A percentile compares a stretch with the other conserved stretches of the same genome.
Conservation (phyloP, 2,329 filamentous ascomycete species). For the Neofusicoccum kwambonambiense region DNA sequence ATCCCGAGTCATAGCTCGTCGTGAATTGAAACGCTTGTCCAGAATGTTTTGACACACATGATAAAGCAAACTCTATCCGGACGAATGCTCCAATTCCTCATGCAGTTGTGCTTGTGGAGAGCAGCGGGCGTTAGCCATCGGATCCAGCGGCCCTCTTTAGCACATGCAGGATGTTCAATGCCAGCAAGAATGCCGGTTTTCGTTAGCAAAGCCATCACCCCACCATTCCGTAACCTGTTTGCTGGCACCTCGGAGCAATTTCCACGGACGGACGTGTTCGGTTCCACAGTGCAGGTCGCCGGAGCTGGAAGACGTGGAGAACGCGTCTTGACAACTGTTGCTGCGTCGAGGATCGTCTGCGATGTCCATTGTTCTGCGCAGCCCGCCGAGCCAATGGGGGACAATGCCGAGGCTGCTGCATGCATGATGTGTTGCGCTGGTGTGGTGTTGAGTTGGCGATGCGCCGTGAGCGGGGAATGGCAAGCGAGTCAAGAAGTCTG, state of each 20-base stretch:
- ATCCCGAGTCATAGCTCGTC: too few relatives aligned
- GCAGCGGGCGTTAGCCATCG: too few relatives aligned
- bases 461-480: neutral
- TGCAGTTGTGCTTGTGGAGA: too few relatives aligned
- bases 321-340: neutral
- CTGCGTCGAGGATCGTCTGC: neutral
- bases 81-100: too few relatives aligned
- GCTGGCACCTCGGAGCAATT: neutral
- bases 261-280: neutral
- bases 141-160: too few relatives aligned
- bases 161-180: neutral
- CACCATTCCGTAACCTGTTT: neutral
- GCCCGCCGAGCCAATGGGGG: neutral
- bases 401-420: neutral
- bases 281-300: neutral
- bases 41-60: too few relatives aligned
- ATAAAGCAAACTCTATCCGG: too few relatives aligned
- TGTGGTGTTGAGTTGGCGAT: slow-evolving; percentile 4
- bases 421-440: neutral
- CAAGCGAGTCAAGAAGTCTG: neutral
- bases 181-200: neutral
- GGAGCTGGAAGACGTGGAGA: neutral
- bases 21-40: too few relatives aligned
- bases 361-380: neutral
- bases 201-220: neutral